phyloP scores from a whole-genome alignment of 1,284 basidiomycete genomes.

The Malassezia pachydermatis region DNA sequence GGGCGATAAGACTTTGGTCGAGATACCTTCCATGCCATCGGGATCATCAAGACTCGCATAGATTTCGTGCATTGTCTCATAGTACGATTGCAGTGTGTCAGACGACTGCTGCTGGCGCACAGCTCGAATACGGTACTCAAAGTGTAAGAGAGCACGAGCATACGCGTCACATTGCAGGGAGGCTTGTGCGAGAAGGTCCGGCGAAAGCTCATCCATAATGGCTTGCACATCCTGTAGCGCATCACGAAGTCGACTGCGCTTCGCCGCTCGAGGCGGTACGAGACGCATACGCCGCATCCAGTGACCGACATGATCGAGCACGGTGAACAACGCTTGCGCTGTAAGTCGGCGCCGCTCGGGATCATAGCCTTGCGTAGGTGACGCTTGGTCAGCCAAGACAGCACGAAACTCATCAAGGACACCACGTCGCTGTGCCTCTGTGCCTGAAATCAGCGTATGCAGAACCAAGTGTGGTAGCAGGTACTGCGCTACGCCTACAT shows the following conservation, averaged over 20 bases:
- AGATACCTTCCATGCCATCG: conserved; percentile 98
- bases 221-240: conserved; percentile 57
- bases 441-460: conserved; percentile 70
- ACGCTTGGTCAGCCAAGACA: conserved; percentile 77
- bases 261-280: conserved; percentile 17
- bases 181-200: conserved; percentile 80
- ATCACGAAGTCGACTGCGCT: conserved; percentile 24
- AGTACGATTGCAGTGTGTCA: conserved; percentile 57
- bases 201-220: conserved; percentile 70
- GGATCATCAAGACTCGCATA: conserved; percentile 94
- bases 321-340: conserved; percentile 77
- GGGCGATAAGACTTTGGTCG: conserved; percentile 75
- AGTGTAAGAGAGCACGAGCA: conserved; percentile 86
- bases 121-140: conserved; percentile 58
- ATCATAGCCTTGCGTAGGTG: conserved; percentile 24
- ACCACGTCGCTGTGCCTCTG: conserved; percentile 53
- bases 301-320: conserved; percentile 87
- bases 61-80: conserved; percentile 86
- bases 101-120: conserved; percentile 32
- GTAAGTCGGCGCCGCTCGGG: conserved; percentile 35
- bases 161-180: conserved; percentile 88
- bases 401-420: conserved; percentile 69
- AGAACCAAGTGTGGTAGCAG: conserved; percentile 85
- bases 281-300: conserved; percentile 60
- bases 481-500: conserved; percentile 79